Evolutionary conservation across 371 early-diverging fungal genomes (phyloP).

Genomic region (Chytridium lagenaria): DNA sequence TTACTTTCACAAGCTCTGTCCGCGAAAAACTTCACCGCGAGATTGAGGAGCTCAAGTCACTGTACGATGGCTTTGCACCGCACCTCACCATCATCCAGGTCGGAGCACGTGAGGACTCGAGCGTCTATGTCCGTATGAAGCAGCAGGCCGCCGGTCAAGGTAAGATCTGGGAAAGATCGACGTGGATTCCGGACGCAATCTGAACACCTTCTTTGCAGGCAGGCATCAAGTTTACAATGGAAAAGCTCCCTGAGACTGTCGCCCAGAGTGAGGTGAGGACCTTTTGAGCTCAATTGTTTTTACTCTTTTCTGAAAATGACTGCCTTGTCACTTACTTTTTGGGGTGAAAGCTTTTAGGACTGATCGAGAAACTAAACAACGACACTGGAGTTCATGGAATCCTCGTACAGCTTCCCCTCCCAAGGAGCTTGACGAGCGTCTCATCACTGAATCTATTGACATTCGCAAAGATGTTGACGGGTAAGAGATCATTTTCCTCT

Average conservation of each 20-base stretch:
- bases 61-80: conserved; percentile 70
- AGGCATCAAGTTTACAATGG: conserved; percentile 64
- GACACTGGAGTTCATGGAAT: conserved; percentile 86
- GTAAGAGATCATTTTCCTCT: too few relatives aligned
- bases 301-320: neutral
- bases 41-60: conserved; percentile 63
- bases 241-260: conserved; percentile 58
- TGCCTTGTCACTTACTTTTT: neutral
- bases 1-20: conserved; percentile 37
- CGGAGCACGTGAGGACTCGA: conserved; percentile 89
- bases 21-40: conserved; percentile 49
- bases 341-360: conserved; percentile 62
- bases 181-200: neutral
- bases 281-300: conserved; percentile 20
- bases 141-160: conserved; percentile 86
- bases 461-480: conserved; percentile 95
- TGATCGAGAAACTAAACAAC: conserved; percentile 72
- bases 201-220: conserved; percentile 42
- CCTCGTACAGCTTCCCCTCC: conserved; percentile 95
- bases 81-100: conserved; percentile 89
- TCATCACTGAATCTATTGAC: conserved; percentile 82
- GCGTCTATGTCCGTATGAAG: conserved; percentile 91
- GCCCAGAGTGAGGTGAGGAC: conserved; percentile 41
- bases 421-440: conserved; percentile 76
- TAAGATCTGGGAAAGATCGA: conserved; percentile 34